phyloP scores from a whole-genome alignment of 139 green algal genomes.

The Haematococcus sp. region DNA sequence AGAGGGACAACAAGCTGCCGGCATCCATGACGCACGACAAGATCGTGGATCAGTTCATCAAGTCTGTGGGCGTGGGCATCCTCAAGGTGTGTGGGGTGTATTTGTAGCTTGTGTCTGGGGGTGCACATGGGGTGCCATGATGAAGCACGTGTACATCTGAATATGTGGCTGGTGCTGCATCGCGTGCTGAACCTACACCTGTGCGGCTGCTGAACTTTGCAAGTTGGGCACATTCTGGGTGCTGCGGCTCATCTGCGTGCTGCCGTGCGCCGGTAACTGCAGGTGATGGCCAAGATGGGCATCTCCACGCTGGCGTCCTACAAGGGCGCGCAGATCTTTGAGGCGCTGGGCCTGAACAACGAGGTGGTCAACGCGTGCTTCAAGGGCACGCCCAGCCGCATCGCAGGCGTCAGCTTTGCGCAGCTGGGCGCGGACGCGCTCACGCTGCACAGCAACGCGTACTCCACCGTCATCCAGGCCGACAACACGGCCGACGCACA shows the following conservation, averaged over 20 bases:
- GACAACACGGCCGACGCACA: constrained; percentile 47
- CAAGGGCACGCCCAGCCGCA: constrained; percentile 77
- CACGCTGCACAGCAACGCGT: constrained; percentile 70
- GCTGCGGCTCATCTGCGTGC: too few relatives aligned
- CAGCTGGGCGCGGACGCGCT: constrained; percentile 67
- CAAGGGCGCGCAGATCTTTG: constrained; percentile 98
- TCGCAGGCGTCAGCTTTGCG: constrained; percentile 66
- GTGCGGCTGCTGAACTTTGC: too few relatives aligned
- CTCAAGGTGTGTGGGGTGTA: constrained; percentile 55
- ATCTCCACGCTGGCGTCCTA: constrained; percentile 94
- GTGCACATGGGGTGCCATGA: too few relatives aligned
- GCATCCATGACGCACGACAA: constrained; percentile 39
- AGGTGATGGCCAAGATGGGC: constrained; percentile 73
- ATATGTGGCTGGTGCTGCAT: not conserved
- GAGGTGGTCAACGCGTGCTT: constrained; percentile 90
- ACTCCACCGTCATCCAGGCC: constrained; percentile 29
- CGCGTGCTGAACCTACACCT: too few relatives aligned
- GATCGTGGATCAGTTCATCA: constrained; percentile 78
- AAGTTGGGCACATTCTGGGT: too few relatives aligned
- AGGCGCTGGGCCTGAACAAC: constrained; percentile 79
- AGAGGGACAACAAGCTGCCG: constrained; percentile 72
- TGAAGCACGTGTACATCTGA: not conserved
- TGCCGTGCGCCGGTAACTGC: too few relatives aligned
- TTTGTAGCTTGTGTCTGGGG: too few relatives aligned
- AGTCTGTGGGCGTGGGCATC: constrained; percentile 55